Percentiles rank a stretch among this genome's conserved stretches.
Evolutionary conservation across 768 basidiomycete species (phyloP).

Genomic region (Auriscalpium vulgare): DNA sequence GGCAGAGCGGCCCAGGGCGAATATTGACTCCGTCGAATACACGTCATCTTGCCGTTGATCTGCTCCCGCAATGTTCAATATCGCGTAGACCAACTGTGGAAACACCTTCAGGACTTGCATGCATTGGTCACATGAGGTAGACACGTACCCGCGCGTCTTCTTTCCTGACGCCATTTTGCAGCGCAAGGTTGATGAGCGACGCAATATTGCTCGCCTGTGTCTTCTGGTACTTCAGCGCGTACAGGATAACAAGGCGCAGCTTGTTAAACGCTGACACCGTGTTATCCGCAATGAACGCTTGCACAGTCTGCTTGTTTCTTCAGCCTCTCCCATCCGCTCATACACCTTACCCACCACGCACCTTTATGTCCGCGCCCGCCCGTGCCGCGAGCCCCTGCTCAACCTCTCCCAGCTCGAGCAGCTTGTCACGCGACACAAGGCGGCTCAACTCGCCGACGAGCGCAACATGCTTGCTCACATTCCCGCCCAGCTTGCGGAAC

Average conservation of each 20-base stretch:
- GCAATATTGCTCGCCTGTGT: conserved; percentile 75
- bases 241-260: conserved; percentile 84
- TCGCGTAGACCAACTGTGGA: conserved; percentile 79
- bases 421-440: conserved; percentile 75
- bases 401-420: conserved; percentile 87
- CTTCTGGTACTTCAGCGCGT: conserved; percentile 93
- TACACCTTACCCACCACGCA: conserved; percentile 24
- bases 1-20: conserved; percentile 90
- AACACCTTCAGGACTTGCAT: conserved; percentile 2
- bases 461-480: conserved; percentile 98
- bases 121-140: not conserved
- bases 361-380: conserved; percentile 84
- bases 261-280: conserved; percentile 73
- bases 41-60: conserved; percentile 97
- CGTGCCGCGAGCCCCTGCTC: conserved; percentile 95
- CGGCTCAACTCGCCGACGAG: conserved; percentile 93
- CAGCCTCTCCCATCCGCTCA: not conserved
- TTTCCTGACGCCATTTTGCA: conserved; percentile 66
- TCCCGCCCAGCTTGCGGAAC: conserved; percentile 91
- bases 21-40: conserved; percentile 89
- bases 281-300: conserved; percentile 63
- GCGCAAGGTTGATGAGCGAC: conserved; percentile 61
- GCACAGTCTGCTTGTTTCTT: conserved; percentile 54
- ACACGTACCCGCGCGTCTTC: conserved; percentile 65
- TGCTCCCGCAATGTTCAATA: conserved; percentile 87